phyloP scores from a whole-genome alignment of 129 eudicot genomes.

The Artemisia argyi region DNA sequence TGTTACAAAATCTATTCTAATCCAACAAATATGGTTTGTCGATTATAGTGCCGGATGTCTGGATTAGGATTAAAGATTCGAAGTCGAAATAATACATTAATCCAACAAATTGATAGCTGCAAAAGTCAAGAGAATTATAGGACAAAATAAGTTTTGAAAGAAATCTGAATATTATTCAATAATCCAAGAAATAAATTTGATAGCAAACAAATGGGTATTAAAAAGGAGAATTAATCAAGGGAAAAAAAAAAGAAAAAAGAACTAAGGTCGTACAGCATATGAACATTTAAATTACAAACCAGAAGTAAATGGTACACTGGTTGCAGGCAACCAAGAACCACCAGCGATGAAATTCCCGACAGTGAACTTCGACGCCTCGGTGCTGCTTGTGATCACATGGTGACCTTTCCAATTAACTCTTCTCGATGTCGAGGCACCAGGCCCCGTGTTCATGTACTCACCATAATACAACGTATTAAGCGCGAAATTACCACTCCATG shows the following conservation, averaged over 20 bases:
- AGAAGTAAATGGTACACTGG: slow-evolving; percentile 51
- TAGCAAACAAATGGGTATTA: neutral
- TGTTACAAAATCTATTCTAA: too few species aligned
- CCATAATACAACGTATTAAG: slow-evolving; percentile 54
- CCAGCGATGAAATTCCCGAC: slow-evolving; percentile 53
- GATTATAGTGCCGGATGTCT: too few species aligned
- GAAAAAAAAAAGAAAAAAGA: neutral
- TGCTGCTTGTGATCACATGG: slow-evolving; percentile 49
- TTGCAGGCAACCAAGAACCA: slow-evolving; percentile 60
- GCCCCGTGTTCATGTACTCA: slow-evolving; percentile 55
- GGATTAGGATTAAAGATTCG: too few species aligned
- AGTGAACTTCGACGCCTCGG: slow-evolving; percentile 49
- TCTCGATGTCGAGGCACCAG: slow-evolving; percentile 43
- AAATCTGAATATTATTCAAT: neutral
- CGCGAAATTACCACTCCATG: slow-evolving; percentile 52
- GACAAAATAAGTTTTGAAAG: too few species aligned
- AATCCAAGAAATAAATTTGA: neutral
- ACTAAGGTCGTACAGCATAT: slow-evolving; percentile 22
- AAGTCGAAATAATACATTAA: too few species aligned
- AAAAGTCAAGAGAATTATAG: too few species aligned
- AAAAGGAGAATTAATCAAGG: neutral
- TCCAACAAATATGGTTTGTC: too few species aligned
- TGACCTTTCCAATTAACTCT: slow-evolving; percentile 62
- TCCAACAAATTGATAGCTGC: too few species aligned
- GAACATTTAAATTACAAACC: slow-evolving; percentile 40